Conservation (phyloP, 345 rosid genomes). For the Streptanthus diversifolius region DNA sequence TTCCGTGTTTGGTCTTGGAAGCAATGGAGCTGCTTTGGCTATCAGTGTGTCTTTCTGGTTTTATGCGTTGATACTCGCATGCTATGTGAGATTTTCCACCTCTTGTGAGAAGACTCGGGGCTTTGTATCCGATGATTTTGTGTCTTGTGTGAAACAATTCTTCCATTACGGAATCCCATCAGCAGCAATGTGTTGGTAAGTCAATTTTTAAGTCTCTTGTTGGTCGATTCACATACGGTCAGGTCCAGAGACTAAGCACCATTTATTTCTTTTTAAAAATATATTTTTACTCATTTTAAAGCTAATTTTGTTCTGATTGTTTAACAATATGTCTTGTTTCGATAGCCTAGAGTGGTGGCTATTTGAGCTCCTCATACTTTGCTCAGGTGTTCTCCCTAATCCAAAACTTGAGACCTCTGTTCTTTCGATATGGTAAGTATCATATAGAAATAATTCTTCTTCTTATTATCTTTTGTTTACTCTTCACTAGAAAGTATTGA, state of each 20-base stretch:
- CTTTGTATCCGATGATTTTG: background rate
- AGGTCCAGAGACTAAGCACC: too few species aligned
- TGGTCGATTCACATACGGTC: background rate
- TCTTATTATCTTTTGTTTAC: background rate
- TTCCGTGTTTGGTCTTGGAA: conserved; percentile 29
- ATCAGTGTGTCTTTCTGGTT: conserved; percentile 47
- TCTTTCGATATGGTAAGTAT: conserved; percentile 51
- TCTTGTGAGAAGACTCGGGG: conserved; percentile 40
- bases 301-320: too few species aligned
- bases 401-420: conserved; percentile 61
- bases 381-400: conserved; percentile 50
- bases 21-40: conserved; percentile 44
- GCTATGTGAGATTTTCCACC: conserved; percentile 39
- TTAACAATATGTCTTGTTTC: background rate
- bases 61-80: conserved; percentile 38
- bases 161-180: conserved; percentile 45
- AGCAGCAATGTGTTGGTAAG: conserved; percentile 48
- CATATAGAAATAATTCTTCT: background rate
- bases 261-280: background rate
- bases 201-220: background rate
- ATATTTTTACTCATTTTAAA: too few species aligned
- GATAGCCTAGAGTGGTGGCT: background rate
- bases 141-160: conserved; percentile 31
- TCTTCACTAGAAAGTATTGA: background rate
- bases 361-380: conserved; percentile 42